Evolutionary conservation across 2,329 filamentous ascomycete species (phyloP), one percentile per base, ranked within the genome.

Genomic region (Didymella lethalis): DNA sequence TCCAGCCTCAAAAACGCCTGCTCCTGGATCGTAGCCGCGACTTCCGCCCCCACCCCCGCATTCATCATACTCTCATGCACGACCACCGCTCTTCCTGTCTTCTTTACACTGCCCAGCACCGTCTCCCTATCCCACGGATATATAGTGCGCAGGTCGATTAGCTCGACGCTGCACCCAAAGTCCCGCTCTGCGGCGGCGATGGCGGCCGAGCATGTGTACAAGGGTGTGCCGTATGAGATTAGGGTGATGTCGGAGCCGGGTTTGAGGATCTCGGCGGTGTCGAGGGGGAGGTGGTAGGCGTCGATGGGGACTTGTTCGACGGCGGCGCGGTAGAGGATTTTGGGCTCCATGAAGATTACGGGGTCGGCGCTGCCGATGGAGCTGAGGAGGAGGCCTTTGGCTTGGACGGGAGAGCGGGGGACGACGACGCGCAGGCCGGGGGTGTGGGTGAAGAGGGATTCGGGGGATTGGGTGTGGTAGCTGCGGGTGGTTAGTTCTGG

Each of bases 51-150:
- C 16, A 97, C 86, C 14, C 93, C 93, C 7, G 90, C 90, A 69
- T 96, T 97, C 64, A 93, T 84, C 90, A 95, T 96, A 57, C 92
- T 89, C 79, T 97, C 93, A 73, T 97, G 93, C 7, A 97, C 93
- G 1, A 97, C 89, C 54, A 97, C 85, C 38, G 90, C 92, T 59
- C 92, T 81, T 0, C 93, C 93, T 0, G 93, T 97, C 82, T 95
- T 96, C 68, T 85, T 86, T 14, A 96, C 93, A 64, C 93, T 97
- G 52, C 89, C 81, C 59, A 96, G 82, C 1, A 97, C 85, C 0
- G 90, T 90, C 73, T 89, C 83, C 70, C 91, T 87, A 75, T 97
- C 93, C 93, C 93, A 97, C 0, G 93, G 93, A 71, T 96, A 97
- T 50, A 97, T 84, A 0, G 93, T 96, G 56, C 93, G 84, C 57